Base-by-base conservation (phyloP, 768 basidiomycete species). In the Tephrocybe sp. region DNA sequence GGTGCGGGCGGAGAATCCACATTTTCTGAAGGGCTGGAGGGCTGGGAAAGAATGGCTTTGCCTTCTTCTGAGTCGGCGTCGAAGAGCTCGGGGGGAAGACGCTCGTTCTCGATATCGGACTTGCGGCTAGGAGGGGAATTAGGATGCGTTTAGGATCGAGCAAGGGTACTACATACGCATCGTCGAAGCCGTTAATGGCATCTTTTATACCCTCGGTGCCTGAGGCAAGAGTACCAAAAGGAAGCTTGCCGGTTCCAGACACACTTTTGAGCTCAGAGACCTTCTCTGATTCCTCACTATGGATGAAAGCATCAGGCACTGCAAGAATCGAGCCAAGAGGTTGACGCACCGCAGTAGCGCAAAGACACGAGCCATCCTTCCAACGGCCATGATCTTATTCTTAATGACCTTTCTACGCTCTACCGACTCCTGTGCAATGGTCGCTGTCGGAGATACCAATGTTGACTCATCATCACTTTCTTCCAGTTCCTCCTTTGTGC, bases 71-170 rank as follows among this genome's bases (percentile, higher is more conserved):
- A 86, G 54, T 79, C 72, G 5, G 84, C 86, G 61, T 98, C 95
- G 64, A 92, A 88, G 15, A 99, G 77, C 13, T 98, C 93, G 2
- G 96, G 96, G 2, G 96, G 97, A n/a, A 98, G 75, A 27, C 94
- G 87, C 69, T 99, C 97, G 70, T 98, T 98, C 71, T 98, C 96
- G 57, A 98, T 98, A 75, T 98, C 97, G 36, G 90, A 92, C 73
- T 94, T 95, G 53, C 94, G 92, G 34, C 93, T 95, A 57, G 43
- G 21, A 38, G 24, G 22, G 41, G 43, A 47, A 35, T 50, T 22
- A 50, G 24, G 28, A 26, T 45, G 35, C 21, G 12, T 25, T 30
- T n/a, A 36, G 11, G 38, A 37, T 30, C 25, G 42, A 24, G 15
- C 26, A 27, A 42, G n/a, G 35, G 40, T n/a, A n/a, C n/a, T n/a